Conservation (phyloP, 768 basidiomycete species). For the Phlegmacium glaucopus region DNA sequence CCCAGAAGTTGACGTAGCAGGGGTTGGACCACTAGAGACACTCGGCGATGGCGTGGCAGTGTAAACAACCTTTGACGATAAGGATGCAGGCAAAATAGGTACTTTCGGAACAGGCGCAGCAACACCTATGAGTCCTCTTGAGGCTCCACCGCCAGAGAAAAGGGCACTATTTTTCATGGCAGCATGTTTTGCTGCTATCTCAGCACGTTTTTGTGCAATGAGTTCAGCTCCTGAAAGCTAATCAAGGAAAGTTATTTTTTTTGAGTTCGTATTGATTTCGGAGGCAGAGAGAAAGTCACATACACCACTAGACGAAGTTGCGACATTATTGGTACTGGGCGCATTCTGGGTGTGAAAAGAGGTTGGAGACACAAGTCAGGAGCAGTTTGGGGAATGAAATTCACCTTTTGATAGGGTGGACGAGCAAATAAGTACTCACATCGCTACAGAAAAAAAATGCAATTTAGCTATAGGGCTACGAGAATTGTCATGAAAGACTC, state of each 20-base stretch:
- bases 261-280: not conserved
- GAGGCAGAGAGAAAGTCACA: conserved; percentile 25
- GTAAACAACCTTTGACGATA: conserved; percentile 28
- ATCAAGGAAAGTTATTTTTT: not conserved
- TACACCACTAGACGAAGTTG: conserved; percentile 9
- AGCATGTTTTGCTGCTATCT: conserved; percentile 83
- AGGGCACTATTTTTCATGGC: conserved; percentile 52
- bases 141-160: conserved; percentile 22
- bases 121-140: conserved; percentile 21
- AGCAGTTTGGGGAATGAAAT: conserved; percentile 46
- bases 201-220: conserved; percentile 80
- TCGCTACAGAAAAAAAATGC: conserved; percentile 41
- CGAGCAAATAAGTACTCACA: conserved; percentile 51
- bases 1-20: conserved; percentile 33
- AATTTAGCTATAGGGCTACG: not conserved
- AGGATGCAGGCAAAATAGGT: conserved; percentile 30
- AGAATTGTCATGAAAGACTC: not conserved
- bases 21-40: conserved; percentile 37
- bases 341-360: conserved; percentile 18
- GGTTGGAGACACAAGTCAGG: conserved; percentile 46
- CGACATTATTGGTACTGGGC: conserved; percentile 7
- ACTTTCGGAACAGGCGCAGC: conserved; percentile 38
- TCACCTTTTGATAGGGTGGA: conserved; percentile 58
- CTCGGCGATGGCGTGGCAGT: conserved; percentile 31
- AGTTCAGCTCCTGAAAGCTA: conserved; percentile 57